phyloP scores from a whole-genome alignment of 495 filamentous ascomycete genomes.

The Xylaria flabelliformis region DNA sequence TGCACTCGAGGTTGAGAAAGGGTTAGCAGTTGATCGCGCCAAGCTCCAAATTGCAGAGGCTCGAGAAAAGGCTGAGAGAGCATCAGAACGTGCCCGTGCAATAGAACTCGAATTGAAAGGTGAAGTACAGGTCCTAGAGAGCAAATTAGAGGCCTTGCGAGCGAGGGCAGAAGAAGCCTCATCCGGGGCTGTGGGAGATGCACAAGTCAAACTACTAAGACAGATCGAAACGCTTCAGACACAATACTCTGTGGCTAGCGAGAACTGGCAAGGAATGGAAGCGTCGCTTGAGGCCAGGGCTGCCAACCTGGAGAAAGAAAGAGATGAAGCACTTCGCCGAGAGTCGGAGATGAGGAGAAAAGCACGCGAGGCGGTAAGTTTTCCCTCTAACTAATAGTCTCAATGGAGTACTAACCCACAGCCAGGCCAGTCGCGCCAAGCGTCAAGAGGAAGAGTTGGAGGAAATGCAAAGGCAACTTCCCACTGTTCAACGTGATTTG shows the following conservation, averaged over 20 bases:
- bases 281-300: conserved; percentile 77
- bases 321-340: conserved; percentile 81
- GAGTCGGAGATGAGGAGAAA: conserved; percentile 87
- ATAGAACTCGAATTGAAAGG: conserved; percentile 80
- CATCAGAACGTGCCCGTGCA: conserved; percentile 71
- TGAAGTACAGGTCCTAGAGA: conserved; percentile 85
- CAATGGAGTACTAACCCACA: conserved; percentile 33
- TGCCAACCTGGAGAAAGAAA: conserved; percentile 80
- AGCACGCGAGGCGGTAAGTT: conserved; percentile 79
- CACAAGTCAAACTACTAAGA: conserved; percentile 86
- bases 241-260: conserved; percentile 91
- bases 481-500: conserved; percentile 61
- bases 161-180: conserved; percentile 88
- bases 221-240: conserved; percentile 96
- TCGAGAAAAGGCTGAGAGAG: conserved; percentile 73
- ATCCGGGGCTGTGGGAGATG: conserved; percentile 78
- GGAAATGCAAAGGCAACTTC: conserved; percentile 66
- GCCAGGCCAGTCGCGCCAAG: conserved; percentile 74
- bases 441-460: conserved; percentile 85
- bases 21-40: conserved; percentile 70
- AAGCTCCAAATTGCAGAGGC: conserved; percentile 72
- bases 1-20: conserved; percentile 76
- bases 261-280: conserved; percentile 98
- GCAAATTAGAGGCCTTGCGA: conserved; percentile 87
- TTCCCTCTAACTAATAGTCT: not conserved